Base-by-base conservation (phyloP, 2,329 filamentous ascomycete species). In the Monilinia vaccinii-corymbosi region DNA sequence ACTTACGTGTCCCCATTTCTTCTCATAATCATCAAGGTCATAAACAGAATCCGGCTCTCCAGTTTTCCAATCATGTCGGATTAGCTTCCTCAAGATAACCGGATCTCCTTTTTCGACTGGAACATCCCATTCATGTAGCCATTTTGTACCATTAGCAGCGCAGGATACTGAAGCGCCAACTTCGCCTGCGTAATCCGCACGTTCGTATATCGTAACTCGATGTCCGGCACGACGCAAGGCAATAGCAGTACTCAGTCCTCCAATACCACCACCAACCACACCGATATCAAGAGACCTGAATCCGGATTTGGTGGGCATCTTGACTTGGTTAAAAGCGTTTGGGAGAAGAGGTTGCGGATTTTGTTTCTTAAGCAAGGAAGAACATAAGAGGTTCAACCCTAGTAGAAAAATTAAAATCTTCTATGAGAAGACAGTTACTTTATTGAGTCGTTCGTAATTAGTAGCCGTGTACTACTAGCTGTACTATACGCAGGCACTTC, bases 31-130 rank as follows among this genome's bases (percentile, higher is more conserved):
- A 7, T 74, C 78, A n/a, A 88, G 42, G 14, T 57, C 55, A 50
- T 57, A 57, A n/a, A 50, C 23, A 28, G 44, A 49, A 25, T 84
- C 79, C 0, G 81, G 79, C 72, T 87, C 81, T 0, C 85, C 85
- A 1, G 84, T 87, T 70, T 81, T 79, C 85, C 85, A 88, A 71
- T 88, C 84, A 4, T 80, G 79, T 71, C 84, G 86, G 74, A 88
- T 87, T 51, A 88, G 77, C 68, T 83, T 84, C 71, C 76, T 78
- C 56, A 88, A 73, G 0, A 87, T 74, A 2, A 88, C 85, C 0
- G 84, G 83, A 60, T 87, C 81, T 4, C 83, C 85, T 67, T 81
- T 82, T 16, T 73, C 74, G 1, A 88, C 75, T 65, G 88, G 82
- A 1, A 88, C 82, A 0, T 75, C 75, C 85, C 85, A 88, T 70